Percentiles rank a stretch among this genome's conserved stretches.
These are phyloP conservation scores for Rossbeevera mucosa DNA, from an alignment of 768 basidiomycete genomes.

Conservation along the genomic window DNA sequence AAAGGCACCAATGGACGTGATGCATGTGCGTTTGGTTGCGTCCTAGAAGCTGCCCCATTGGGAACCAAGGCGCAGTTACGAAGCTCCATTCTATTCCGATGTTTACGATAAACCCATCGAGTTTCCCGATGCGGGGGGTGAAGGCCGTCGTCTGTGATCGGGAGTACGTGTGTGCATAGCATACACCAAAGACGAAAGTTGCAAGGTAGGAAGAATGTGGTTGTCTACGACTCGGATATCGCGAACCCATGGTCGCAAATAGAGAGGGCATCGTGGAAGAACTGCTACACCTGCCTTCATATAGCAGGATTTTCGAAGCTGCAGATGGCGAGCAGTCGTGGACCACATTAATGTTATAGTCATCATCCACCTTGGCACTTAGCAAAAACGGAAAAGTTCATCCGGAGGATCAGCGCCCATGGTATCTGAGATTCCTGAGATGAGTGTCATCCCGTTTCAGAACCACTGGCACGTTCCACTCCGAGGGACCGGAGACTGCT, in stretches of 20 bases:
- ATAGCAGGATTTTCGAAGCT: background rate
- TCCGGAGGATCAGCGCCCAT: background rate
- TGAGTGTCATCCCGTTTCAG: background rate
- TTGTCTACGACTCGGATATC: background rate
- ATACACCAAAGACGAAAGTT: background rate
- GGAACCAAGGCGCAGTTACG: background rate
- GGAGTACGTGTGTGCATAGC: background rate
- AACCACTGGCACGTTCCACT: background rate
- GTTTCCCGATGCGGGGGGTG: background rate
- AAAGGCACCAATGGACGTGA: background rate
- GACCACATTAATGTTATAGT: background rate
- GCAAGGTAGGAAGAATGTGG: background rate
- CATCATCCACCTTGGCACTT: background rate
- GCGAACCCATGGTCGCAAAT: background rate
- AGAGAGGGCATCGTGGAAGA: background rate
- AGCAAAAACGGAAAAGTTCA: background rate
- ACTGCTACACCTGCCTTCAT: background rate
- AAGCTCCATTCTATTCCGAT: background rate
- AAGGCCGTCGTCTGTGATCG: background rate
- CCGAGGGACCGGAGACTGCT: background rate
- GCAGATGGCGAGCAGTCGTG: background rate
- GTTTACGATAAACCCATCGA: background rate
- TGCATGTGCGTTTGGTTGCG: background rate
- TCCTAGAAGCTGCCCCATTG: background rate
- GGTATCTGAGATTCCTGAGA: background rate